These are phyloP conservation scores for Iodosphaeria phyllophila DNA, from an alignment of 2,329 filamentous ascomycete species.

Conservation along the genomic window DNA sequence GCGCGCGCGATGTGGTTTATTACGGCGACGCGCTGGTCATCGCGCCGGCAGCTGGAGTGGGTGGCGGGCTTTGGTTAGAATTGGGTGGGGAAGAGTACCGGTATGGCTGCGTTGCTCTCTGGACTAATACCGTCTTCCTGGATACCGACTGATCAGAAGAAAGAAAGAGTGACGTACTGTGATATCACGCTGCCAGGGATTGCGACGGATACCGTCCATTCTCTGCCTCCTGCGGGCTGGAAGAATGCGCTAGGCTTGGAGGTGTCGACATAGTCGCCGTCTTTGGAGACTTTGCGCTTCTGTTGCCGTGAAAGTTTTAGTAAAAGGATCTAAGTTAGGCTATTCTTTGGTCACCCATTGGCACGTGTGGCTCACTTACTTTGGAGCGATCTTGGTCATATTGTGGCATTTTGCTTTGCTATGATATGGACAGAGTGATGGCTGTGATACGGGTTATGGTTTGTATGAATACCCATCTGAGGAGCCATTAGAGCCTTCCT, in stretches of 20 bases:
- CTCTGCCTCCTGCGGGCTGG: slow-evolving; percentile 40
- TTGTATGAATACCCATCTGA: no score
- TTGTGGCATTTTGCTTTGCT: no score
- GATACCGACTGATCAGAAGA: no score
- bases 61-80: slow-evolving; percentile 2
- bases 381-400: no score
- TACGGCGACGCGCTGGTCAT: slow-evolving; percentile 56
- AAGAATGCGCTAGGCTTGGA: slow-evolving; percentile 55
- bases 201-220: slow-evolving; percentile 61
- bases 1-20: slow-evolving; percentile 64
- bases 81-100: not conserved
- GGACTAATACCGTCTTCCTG: no score
- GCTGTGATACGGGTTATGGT: no score
- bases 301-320: no score
- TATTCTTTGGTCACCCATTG: no score
- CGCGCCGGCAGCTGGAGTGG: slow-evolving; percentile 41
- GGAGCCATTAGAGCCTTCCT: no score
- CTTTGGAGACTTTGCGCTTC: slow-evolving; percentile 30
- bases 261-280: slow-evolving; percentile 26
- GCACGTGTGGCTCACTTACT: no score
- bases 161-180: slow-evolving; percentile 39
- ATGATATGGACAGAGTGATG: no score
- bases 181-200: slow-evolving; percentile 61
- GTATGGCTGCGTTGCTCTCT: not conserved
- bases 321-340: no score